Conservation (phyloP, 306 rosid genomes). For the Quercus agrifolia region DNA sequence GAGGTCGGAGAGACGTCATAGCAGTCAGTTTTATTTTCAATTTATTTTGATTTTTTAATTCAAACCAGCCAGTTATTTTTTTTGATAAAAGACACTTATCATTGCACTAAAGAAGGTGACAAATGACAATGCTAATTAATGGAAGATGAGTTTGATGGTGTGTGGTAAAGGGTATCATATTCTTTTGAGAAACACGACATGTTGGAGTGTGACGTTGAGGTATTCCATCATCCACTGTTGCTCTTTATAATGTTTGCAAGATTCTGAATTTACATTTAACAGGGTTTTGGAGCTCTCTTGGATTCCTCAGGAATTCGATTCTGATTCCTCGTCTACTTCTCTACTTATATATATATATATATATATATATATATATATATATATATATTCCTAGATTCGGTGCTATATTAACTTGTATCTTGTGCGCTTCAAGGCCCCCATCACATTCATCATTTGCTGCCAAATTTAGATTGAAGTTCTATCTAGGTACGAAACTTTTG, state of each 20-base stretch:
- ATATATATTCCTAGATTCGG: not conserved
- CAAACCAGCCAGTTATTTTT: no score
- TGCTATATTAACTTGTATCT: not conserved
- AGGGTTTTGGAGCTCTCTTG: constrained; percentile 3
- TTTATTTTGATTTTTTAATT: no score
- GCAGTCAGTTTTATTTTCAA: no score
- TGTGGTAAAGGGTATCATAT: not conserved
- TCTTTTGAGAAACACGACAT: not conserved
- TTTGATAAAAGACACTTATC: no score
- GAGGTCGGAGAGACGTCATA: no score
- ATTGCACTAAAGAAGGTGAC: not conserved
- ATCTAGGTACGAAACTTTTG: not conserved
- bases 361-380: not conserved
- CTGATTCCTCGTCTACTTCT: constrained; percentile 26
- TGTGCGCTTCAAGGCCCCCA: not conserved
- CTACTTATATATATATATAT: no score
- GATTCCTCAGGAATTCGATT: constrained; percentile 56
- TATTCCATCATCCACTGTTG: not conserved
- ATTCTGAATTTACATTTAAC: not conserved
- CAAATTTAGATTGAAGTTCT: not conserved
- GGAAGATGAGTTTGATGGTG: constrained; percentile 2
- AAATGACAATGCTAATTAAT: not conserved
- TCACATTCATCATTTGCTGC: not conserved
- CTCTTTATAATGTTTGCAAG: not conserved
- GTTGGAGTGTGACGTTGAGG: not conserved